A percentile compares a stretch with the other conserved stretches of the same genome.
Conservation (phyloP, 2,329 filamentous ascomycete species). For the Aspergillus sclerotialis region DNA sequence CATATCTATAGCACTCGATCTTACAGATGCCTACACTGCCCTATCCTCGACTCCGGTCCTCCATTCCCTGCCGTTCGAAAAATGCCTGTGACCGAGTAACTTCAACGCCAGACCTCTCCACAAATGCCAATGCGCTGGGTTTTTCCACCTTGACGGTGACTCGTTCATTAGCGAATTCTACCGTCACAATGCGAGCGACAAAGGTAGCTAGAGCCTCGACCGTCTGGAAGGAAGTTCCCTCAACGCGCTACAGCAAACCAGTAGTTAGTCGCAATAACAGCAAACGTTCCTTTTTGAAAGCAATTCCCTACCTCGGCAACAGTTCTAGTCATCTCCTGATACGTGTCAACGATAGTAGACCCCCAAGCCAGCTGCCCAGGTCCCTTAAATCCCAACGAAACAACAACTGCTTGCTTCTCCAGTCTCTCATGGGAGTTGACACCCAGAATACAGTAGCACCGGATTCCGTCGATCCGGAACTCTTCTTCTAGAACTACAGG, state of each 20-base stretch:
- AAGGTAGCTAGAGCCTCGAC: conserved; percentile 46
- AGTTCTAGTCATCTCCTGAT: conserved; percentile 32
- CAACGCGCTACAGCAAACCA: conserved; percentile 32
- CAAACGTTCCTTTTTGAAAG: conserved; percentile 1
- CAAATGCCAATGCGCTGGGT: conserved; percentile 44
- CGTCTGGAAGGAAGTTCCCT: conserved; percentile 43
- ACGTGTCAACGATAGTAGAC: conserved; percentile 27
- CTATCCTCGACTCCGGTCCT: conserved; percentile 4
- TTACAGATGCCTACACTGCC: too few relatives aligned
- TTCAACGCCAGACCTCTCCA: conserved; percentile 42
- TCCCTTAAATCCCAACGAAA: conserved; percentile 32
- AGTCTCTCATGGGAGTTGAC: conserved; percentile 47
- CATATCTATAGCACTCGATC: too few relatives aligned
- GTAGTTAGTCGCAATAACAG: conserved; percentile 3
- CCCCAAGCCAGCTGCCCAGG: conserved; percentile 26
- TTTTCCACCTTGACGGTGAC: conserved; percentile 45
- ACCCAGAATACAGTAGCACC: conserved; percentile 42
- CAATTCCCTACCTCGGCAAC: conserved; percentile 31
- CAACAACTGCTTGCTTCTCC: conserved; percentile 43
- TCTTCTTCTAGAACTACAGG: conserved; percentile 29
- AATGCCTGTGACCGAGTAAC: conserved; percentile 41
- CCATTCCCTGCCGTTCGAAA: conserved; percentile 23
- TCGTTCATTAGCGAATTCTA: conserved; percentile 38
- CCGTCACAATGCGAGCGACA: conserved; percentile 39
- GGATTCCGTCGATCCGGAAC: conserved; percentile 37